Conservation (phyloP, 1,284 basidiomycete species). For the Phaffia rhodozyma region DNA sequence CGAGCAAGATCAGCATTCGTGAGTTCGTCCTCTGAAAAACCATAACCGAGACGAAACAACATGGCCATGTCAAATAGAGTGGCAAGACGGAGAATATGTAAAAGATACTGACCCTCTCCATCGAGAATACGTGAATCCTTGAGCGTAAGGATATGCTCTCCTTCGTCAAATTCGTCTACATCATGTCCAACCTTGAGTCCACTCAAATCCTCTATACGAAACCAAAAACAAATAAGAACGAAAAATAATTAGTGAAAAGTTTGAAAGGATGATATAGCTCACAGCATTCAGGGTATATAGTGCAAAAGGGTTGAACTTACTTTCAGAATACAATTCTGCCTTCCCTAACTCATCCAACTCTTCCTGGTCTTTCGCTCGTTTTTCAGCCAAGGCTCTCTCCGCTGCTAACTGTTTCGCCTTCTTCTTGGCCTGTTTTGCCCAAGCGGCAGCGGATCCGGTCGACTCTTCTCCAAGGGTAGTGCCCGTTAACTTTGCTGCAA, state of each 20-base stretch:
- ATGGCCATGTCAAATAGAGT: not conserved
- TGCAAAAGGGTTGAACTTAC: slow-evolving; percentile 40
- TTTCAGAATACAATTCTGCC: slow-evolving; percentile 62
- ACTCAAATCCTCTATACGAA: slow-evolving; percentile 50
- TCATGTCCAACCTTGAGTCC: slow-evolving; percentile 95
- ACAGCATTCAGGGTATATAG: not conserved
- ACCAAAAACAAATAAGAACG: slow-evolving; percentile 19
- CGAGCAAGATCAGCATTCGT: slow-evolving; percentile 90
- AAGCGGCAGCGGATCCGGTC: slow-evolving; percentile 49
- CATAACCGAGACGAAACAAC: not conserved
- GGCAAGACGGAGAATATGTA: slow-evolving; percentile 13
- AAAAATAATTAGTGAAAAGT: slow-evolving; percentile 19
- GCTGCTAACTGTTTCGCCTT: slow-evolving; percentile 70
- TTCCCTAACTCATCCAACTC: slow-evolving; percentile 64
- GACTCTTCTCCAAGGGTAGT: slow-evolving; percentile 74
- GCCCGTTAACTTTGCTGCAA: slow-evolving; percentile 79
- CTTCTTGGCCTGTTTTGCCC: slow-evolving; percentile 82
- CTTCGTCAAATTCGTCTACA: slow-evolving; percentile 78
- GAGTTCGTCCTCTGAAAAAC: slow-evolving; percentile 74
- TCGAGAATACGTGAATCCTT: slow-evolving; percentile 90
- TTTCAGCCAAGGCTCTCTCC: slow-evolving; percentile 67
- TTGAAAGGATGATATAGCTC: not conserved
- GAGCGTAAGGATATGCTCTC: slow-evolving; percentile 87
- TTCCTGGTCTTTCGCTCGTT: slow-evolving; percentile 63
- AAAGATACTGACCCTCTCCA: slow-evolving; percentile 56